Evolutionary conservation across 2,329 filamentous ascomycete species (phyloP), one percentile per base, ranked within the genome.

Genomic region (Diplodia scrobiculata): DNA sequence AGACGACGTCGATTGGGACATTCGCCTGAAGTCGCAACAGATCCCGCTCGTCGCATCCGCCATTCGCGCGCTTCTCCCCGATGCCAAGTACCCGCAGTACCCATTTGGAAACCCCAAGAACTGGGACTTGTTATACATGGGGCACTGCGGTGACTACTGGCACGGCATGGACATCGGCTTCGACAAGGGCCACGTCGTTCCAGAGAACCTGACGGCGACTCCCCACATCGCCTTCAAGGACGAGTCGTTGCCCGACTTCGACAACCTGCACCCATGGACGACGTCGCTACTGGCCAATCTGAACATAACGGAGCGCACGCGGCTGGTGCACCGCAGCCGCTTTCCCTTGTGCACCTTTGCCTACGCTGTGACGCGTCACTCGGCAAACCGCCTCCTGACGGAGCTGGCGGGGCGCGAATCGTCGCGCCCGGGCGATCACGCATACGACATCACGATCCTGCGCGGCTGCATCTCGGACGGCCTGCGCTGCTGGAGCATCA

Each of bases 1-100:
- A 72, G 79, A 81, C 70, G 79, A 81, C 66, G 78, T 80, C 34
- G 79, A 81, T 67, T 81, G 77, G 76, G 79, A 80, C 68, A 77
- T 81, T 47, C 79, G 76, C 59, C 73, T 81, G 14, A 78, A 79
- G 64, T 79, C 76, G 66, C 66, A 73, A n/a, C 79, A 81, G 67
- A 72, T 79, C 13, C 79, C 79, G 5, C 72, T 77, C 6, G 77
- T 78, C 9, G 78, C 79, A 60, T 76, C 73, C 47, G 78, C 78
- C 29, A 73, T 75, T 21, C 78, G 79, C 63, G 73, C 74, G 32
- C 69, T 80, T 11, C 68, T 80, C 50, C 73, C 74, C 25, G 73
- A 75, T 11, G 68, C 65, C 69, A 69, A 21, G 71, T 69, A 65
- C 63, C 66, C 51, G 66, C 69, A 72, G 6, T 73, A 74, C 66